A percentile compares a stretch with the other conserved stretches of the same genome.
phyloP scores from a whole-genome alignment of 2,329 filamentous ascomycete species.

The Penicillium sp. region DNA sequence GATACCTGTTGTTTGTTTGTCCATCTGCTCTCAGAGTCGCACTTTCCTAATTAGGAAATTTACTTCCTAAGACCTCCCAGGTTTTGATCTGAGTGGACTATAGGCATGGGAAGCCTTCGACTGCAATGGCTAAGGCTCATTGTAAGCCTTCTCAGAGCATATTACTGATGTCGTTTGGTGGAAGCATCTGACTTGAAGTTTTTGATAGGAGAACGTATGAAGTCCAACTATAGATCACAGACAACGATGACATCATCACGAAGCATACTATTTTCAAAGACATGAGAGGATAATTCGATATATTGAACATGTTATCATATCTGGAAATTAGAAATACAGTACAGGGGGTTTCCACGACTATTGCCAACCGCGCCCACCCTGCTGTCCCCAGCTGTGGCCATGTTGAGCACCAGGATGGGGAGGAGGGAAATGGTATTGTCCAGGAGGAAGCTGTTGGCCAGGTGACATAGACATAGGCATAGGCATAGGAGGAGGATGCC shows the following conservation, averaged over 20 bases:
- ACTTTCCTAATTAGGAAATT: not conserved
- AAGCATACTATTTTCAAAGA: not conserved
- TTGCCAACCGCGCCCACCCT: conserved; percentile 25
- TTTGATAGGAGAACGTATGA: not conserved
- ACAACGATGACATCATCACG: not conserved
- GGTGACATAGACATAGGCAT: conserved; percentile 30
- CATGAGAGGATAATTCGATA: not conserved
- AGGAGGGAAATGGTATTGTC: conserved; percentile 43
- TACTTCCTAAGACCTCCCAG: too few relatives aligned
- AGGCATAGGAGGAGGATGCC: conserved; percentile 33
- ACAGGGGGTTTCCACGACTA: not conserved
- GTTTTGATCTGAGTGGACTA: not conserved
- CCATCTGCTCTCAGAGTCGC: not conserved
- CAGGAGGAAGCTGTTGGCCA: conserved; percentile 39
- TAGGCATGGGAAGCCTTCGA: not conserved
- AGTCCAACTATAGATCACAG: not conserved
- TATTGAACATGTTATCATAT: not conserved
- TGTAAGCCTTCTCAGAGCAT: not conserved
- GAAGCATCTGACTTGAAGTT: not conserved
- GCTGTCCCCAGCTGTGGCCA: conserved; percentile 30
- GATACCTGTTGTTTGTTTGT: not conserved
- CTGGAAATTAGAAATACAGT: conserved; percentile 17
- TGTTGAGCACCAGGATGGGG: conserved; percentile 37
- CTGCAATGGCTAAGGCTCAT: not conserved
- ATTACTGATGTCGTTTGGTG: not conserved